These are phyloP conservation scores for Didymella lethalis DNA, from an alignment of 2,329 filamentous ascomycete species.

Conservation along the genomic window DNA sequence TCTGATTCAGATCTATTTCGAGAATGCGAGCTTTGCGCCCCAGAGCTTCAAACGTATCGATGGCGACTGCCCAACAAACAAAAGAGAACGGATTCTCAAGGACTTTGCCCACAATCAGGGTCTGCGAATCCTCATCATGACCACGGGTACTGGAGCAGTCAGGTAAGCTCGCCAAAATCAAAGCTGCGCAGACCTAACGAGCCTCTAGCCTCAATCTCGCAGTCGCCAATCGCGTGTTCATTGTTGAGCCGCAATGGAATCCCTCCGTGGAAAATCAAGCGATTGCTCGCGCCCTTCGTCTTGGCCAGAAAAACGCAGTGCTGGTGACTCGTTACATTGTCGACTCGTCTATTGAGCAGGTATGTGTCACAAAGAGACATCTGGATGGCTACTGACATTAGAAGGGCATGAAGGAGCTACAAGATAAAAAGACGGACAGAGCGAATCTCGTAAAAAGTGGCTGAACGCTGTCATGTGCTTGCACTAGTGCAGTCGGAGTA, in stretches of 20 bases:
- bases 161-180: slow-evolving; percentile 48
- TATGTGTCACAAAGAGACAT: background rate
- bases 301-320: slow-evolving; percentile 58
- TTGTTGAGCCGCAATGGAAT: slow-evolving; percentile 65
- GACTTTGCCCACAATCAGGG: slow-evolving; percentile 46
- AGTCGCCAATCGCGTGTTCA: slow-evolving; percentile 58
- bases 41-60: slow-evolving; percentile 54
- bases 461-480: background rate
- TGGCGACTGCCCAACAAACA: slow-evolving; percentile 50
- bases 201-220: slow-evolving; percentile 57
- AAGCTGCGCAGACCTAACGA: background rate
- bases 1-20: slow-evolving; percentile 30
- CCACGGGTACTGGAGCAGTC: slow-evolving; percentile 60
- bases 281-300: slow-evolving; percentile 57
- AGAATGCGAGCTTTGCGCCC: background rate
- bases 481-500: too few relatives aligned
- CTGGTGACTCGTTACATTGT: slow-evolving; percentile 58
- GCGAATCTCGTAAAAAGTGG: background rate
- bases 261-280: slow-evolving; percentile 63
- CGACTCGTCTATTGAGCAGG: slow-evolving; percentile 16
- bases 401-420: background rate
- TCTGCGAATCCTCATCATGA: slow-evolving; percentile 60
- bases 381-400: too few relatives aligned
- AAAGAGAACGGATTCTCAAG: slow-evolving; percentile 52
- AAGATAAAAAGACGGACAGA: background rate